phyloP scores from a whole-genome alignment of 139 green algal species.

The Cymbomonas tetramitiformis region DNA sequence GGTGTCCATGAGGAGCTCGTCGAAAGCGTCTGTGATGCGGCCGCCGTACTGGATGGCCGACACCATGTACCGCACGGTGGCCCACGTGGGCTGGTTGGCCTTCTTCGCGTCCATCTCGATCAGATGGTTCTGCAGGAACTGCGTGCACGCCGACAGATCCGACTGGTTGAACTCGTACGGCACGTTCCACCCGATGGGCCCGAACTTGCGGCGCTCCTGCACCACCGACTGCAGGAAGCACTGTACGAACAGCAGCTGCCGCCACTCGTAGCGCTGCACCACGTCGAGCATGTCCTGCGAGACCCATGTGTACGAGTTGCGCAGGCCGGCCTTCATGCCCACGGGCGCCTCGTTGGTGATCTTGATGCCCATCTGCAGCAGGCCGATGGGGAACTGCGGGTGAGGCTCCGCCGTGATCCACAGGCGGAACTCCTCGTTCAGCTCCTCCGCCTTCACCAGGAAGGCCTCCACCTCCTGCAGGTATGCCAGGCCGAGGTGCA shows the following conservation, averaged over 20 bases:
- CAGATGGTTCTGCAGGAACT: slow-evolving; percentile 84
- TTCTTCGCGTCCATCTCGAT: slow-evolving; percentile 81
- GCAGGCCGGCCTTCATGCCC: slow-evolving; percentile 76
- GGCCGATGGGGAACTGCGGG: slow-evolving; percentile 76
- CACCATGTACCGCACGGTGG: slow-evolving; percentile 77
- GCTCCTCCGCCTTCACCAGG: slow-evolving; percentile 41
- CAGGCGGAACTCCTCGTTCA: slow-evolving; percentile 66
- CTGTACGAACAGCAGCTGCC: slow-evolving; percentile 77
- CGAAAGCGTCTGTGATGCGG: slow-evolving; percentile 87
- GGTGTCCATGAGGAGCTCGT: slow-evolving; percentile 79
- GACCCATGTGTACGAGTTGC: slow-evolving; percentile 68
- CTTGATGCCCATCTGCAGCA: slow-evolving; percentile 80
- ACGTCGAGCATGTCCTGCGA: slow-evolving; percentile 71
- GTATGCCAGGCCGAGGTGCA: slow-evolving; percentile 77
- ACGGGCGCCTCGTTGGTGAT: slow-evolving; percentile 81
- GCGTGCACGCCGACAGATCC: slow-evolving; percentile 67
- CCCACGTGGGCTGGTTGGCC: slow-evolving; percentile 33
- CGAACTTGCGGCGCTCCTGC: slow-evolving; percentile 85
- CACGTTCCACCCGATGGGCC: slow-evolving; percentile 86
- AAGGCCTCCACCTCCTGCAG: slow-evolving; percentile 76
- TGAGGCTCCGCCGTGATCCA: slow-evolving; percentile 88
- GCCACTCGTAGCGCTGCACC: slow-evolving; percentile 63
- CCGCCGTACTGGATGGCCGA: slow-evolving; percentile 82
- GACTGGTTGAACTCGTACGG: slow-evolving; percentile 89
- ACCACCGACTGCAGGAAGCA: slow-evolving; percentile 79